phyloP scores from a whole-genome alignment of 2,329 filamentous ascomycete genomes.

The Fusarium haematococcum region DNA sequence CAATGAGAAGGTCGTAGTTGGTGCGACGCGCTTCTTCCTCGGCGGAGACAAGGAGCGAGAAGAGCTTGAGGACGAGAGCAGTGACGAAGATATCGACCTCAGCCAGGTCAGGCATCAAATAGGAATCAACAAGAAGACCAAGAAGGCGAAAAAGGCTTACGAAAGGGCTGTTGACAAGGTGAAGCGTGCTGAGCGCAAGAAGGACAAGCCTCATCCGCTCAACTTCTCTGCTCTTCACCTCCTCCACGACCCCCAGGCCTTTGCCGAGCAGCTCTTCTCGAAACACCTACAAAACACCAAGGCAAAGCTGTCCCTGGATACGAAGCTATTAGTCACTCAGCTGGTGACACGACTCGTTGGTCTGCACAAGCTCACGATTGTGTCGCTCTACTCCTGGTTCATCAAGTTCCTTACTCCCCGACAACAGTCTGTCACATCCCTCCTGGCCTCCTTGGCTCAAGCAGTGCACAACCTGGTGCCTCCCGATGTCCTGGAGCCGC shows the following conservation, averaged over 20 bases:
- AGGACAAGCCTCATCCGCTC: slow-evolving; percentile 85
- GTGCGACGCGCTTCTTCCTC: slow-evolving; percentile 93
- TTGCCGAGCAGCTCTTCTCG: slow-evolving; percentile 88
- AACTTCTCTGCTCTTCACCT: slow-evolving; percentile 98
- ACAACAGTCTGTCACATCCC: slow-evolving; percentile 91
- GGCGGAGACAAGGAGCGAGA: slow-evolving; percentile 97
- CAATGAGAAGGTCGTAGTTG: slow-evolving; percentile 91
- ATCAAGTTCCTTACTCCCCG: slow-evolving; percentile 90
- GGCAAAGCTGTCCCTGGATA: slow-evolving; percentile 86
- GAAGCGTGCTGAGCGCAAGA: slow-evolving; percentile 87
- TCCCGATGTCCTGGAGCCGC: slow-evolving; percentile 89
- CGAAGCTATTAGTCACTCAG: slow-evolving; percentile 90
- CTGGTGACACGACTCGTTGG: slow-evolving; percentile 92
- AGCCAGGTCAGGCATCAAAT: slow-evolving; percentile 85
- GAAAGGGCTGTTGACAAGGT: slow-evolving; percentile 86
- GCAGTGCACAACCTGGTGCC: slow-evolving; percentile 92
- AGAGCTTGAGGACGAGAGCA: slow-evolving; percentile 89
- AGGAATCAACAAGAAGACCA: slow-evolving; percentile 96
- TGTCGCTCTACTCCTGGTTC: slow-evolving; percentile 96
- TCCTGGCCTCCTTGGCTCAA: slow-evolving; percentile 92
- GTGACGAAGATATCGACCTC: slow-evolving; percentile 83
- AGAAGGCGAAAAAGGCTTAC: slow-evolving; percentile 84
- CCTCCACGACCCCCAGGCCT: slow-evolving; percentile 92
- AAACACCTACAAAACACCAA: slow-evolving; percentile 92
- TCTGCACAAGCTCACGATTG: slow-evolving; percentile 89